Conservation (phyloP, 257 asterid genomes). For the Rubia yunnanensis region DNA sequence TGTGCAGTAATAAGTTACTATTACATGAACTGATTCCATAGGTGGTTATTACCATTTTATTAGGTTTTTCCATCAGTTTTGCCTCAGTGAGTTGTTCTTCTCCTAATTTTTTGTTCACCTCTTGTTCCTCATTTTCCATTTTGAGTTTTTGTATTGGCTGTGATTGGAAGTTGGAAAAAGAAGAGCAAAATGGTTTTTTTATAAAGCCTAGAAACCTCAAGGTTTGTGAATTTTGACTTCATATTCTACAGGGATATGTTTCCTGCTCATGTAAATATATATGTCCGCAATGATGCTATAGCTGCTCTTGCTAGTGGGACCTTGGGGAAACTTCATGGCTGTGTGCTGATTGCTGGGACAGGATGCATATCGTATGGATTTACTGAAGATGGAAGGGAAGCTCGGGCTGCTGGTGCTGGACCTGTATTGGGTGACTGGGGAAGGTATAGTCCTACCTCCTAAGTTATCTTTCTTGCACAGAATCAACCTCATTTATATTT, state of each 20-base stretch:
- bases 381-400: conserved; percentile 86
- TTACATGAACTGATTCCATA: background rate
- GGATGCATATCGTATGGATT: conserved; percentile 93
- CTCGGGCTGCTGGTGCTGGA: conserved; percentile 98
- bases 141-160: background rate
- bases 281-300: conserved; percentile 85
- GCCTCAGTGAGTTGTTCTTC: background rate
- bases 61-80: background rate
- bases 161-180: background rate
- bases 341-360: conserved; percentile 92
- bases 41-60: background rate
- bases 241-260: conserved; percentile 50
- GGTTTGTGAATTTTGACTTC: conserved; percentile 16
- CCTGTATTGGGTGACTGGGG: conserved; percentile 99
- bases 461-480: background rate
- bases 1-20: background rate
- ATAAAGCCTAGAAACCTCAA: conserved; percentile 8
- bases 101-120: background rate
- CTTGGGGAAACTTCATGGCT: conserved; percentile 86
- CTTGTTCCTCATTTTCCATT: background rate
- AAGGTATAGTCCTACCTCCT: conserved; percentile 36
- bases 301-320: conserved; percentile 99
- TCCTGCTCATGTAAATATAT: conserved; percentile 54
- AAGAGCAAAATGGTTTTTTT: background rate
- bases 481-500: background rate